Base-by-base conservation (phyloP, 2,329 filamentous ascomycete species). In the Aspergillus sp. region DNA sequence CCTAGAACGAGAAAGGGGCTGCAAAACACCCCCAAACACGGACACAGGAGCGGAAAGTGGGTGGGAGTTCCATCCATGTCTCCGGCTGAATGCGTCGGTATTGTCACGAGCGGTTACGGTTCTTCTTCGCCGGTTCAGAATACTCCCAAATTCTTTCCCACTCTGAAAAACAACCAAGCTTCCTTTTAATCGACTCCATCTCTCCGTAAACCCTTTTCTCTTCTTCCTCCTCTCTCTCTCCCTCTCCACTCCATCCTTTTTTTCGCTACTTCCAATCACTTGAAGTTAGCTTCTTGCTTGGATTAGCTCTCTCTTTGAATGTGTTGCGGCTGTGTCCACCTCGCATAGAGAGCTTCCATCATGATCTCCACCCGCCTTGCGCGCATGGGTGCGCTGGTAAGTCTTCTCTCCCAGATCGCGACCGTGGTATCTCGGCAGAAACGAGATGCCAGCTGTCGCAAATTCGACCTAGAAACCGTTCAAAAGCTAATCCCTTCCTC, bases 311-410 rank as follows among this genome's bases (percentile, higher is more conserved):
- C 60, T 53, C 35, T 17, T 70, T 73, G 65, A 64, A 72, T 72
- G 72, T 67, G 66, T 66, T 64, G 64, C 64, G 59, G 64, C 59
- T 58, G 58, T 67, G 65, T 62, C 60, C 63, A 63, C 61, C 65
- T 67, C 62, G 63, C 62, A 65, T 68, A 72, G 68, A 69, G 68
- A 71, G 65, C 68, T 65, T 66, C 60, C 68, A 75, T 66, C 64
- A 77, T 77, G 75, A 73, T 77, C 65, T 73, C 74, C 64, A 69
- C 73, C 60, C 69, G 72, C 69, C 68, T 77, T 61, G 69, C 73
- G 69, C 75, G 75, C 67, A 65, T 71, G 60, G 72, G 73, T 72
- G 73, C 70, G 68, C 68, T 76, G 73, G 74, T 77, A 73, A 60
- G 75, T 73, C 53, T 20, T 40, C 58, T 51, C 43, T 48, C 35